A percentile compares a stretch with the other conserved stretches of the same genome.
Evolutionary conservation across 2,329 filamentous ascomycete genomes (phyloP).

Genomic region (Claviceps sorghi): DNA sequence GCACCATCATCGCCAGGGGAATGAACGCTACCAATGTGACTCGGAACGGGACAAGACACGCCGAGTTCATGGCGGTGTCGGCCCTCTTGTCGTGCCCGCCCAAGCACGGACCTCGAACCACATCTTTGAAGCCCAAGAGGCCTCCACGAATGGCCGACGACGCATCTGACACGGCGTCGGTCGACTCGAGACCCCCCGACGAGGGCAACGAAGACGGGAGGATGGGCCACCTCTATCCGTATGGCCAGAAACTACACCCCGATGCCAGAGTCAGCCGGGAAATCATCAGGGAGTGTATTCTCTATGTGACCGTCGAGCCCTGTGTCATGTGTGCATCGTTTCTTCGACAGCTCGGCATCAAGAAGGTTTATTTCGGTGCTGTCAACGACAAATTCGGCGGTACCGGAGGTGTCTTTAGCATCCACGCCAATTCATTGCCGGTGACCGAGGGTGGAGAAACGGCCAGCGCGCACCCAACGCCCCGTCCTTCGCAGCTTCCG

Average conservation of each 20-base stretch:
- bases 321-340: conserved; percentile 98
- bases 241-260: conserved; percentile 44
- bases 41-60: conserved; percentile 82
- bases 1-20: conserved; percentile 67
- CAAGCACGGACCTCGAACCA: conserved; percentile 16
- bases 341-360: conserved; percentile 74
- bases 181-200: conserved; percentile 16
- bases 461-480: conserved; percentile 25
- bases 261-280: conserved; percentile 45
- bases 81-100: conserved; percentile 33
- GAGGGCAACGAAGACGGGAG: conserved; percentile 38
- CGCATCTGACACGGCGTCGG: conserved; percentile 12
- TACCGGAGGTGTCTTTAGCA: conserved; percentile 79
- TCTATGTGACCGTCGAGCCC: conserved; percentile 96
- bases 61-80: conserved; percentile 78
- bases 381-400: conserved; percentile 95
- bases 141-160: conserved; percentile 8
- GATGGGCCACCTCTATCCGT: conserved; percentile 44
- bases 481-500: conserved; percentile 21
- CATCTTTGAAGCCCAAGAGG: conserved; percentile 20
- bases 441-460: conserved; percentile 21
- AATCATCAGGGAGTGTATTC: conserved; percentile 54
- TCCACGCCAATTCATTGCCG: conserved; percentile 51
- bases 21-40: conserved; percentile 97
- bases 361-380: conserved; percentile 86